Evolutionary conservation across 192 early-diverging fungal species (phyloP).

Genomic region (Coemansia nantahalensis): DNA sequence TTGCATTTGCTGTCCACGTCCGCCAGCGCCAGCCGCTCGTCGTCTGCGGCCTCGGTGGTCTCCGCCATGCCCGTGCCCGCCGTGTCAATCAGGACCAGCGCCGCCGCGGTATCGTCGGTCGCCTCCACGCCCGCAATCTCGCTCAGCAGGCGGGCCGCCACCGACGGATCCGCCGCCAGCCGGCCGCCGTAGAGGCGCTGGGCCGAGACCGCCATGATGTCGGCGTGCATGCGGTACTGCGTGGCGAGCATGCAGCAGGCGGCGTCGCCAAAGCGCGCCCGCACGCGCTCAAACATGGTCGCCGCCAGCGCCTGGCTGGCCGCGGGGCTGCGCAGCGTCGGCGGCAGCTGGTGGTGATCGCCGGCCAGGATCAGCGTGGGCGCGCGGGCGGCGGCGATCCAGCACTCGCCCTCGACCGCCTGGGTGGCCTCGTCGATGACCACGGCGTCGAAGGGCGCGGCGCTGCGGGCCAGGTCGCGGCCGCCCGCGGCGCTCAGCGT

Average conservation of each 20-base stretch:
- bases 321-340: slow-evolving; percentile 57
- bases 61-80: slow-evolving; percentile 49
- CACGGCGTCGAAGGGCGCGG: slow-evolving; percentile 74
- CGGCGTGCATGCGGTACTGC: slow-evolving; percentile 88
- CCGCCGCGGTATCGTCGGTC: slow-evolving; percentile 59
- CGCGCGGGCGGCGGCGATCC: slow-evolving; percentile 79
- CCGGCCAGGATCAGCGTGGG: slow-evolving; percentile 80
- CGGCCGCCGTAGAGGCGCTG: slow-evolving; percentile 66
- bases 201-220: slow-evolving; percentile 76
- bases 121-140: slow-evolving; percentile 59
- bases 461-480: slow-evolving; percentile 13
- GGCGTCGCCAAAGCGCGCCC: slow-evolving; percentile 55
- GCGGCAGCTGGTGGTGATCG: slow-evolving; percentile 86
- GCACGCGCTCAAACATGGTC: slow-evolving; percentile 81
- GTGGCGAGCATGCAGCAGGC: slow-evolving; percentile 70
- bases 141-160: slow-evolving; percentile 60
- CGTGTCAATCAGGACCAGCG: slow-evolving; percentile 75
- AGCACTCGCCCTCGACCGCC: slow-evolving; percentile 81
- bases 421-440: slow-evolving; percentile 92
- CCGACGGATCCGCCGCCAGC: slow-evolving; percentile 64
- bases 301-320: slow-evolving; percentile 12
- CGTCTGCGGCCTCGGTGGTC: slow-evolving; percentile 12
- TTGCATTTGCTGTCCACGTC: slow-evolving; percentile 69
- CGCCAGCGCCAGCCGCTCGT: slow-evolving; percentile 4
- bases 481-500: slow-evolving; percentile 74